phyloP scores from a whole-genome alignment of 2,329 filamentous ascomycete species.

The Tolypocladium amazonense region DNA sequence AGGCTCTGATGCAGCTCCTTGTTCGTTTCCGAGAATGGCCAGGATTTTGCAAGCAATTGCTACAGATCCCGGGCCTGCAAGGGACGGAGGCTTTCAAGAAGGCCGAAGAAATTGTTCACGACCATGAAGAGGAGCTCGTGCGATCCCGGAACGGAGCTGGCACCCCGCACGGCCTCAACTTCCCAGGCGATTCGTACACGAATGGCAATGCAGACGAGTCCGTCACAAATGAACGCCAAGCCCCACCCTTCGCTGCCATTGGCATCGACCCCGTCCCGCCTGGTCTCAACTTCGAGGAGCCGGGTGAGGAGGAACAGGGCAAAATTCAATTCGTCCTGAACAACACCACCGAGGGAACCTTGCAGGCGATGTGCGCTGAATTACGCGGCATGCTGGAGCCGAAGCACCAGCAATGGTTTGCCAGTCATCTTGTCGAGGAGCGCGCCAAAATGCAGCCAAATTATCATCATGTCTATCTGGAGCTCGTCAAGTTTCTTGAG shows the following conservation, averaged over 20 bases:
- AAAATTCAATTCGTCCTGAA: constrained; percentile 94
- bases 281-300: constrained; percentile 64
- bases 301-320: constrained; percentile 75
- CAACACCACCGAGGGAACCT: constrained; percentile 85
- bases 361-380: constrained; percentile 74
- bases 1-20: constrained; percentile 84
- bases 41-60: constrained; percentile 78
- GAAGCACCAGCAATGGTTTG: constrained; percentile 92
- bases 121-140: constrained; percentile 50
- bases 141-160: constrained; percentile 42
- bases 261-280: constrained; percentile 60
- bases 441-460: constrained; percentile 96
- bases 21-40: constrained; percentile 84
- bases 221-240: constrained; percentile 44
- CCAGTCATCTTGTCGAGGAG: constrained; percentile 86
- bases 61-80: constrained; percentile 71
- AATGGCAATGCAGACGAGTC: constrained; percentile 65
- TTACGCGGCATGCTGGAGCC: constrained; percentile 68
- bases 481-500: constrained; percentile 74
- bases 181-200: constrained; percentile 40
- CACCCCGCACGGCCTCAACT: constrained; percentile 22
- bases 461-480: constrained; percentile 86
- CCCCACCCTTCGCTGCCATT: constrained; percentile 68
- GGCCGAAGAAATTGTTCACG: constrained; percentile 68
- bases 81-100: constrained; percentile 77